phyloP scores from a whole-genome alignment of 2,329 filamentous ascomycete species.

The Talaromyces sp. region DNA sequence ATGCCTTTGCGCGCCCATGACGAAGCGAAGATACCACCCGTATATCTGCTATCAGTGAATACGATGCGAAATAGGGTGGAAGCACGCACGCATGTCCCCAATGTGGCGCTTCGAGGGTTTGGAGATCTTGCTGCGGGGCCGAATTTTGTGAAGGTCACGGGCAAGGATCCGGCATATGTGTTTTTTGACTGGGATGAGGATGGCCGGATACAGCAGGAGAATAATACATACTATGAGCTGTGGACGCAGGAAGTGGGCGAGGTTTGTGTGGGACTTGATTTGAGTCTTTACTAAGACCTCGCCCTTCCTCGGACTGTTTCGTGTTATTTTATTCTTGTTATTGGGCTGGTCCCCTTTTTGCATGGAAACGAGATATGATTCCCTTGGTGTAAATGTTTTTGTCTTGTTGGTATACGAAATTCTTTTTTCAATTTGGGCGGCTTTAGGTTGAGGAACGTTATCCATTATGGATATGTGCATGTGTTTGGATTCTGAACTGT shows the following conservation, averaged over 20 bases:
- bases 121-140: slow-evolving; percentile 32
- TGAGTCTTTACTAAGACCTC: slow-evolving; percentile 25
- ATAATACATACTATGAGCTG: slow-evolving; percentile 35
- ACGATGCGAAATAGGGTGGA: slow-evolving; percentile 35
- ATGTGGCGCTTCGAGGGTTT: slow-evolving; percentile 32
- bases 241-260: slow-evolving; percentile 37
- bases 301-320: not conserved
- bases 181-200: slow-evolving; percentile 39
- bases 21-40: slow-evolving; percentile 31
- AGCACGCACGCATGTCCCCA: slow-evolving; percentile 38
- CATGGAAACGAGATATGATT: slow-evolving; percentile 1
- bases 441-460: not conserved
- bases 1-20: slow-evolving; percentile 35
- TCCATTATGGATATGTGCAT: not conserved
- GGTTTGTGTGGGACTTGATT: slow-evolving; percentile 38
- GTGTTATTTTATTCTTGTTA: slow-evolving; percentile 2
- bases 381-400: not conserved
- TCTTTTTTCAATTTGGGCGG: not conserved
- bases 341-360: slow-evolving; percentile 4
- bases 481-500: not conserved
- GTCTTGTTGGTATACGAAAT: not conserved
- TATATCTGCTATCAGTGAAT: slow-evolving; percentile 39
- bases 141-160: slow-evolving; percentile 17
- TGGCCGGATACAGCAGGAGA: slow-evolving; percentile 30
- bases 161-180: slow-evolving; percentile 36